phyloP scores from a whole-genome alignment of 164 flowering plant genomes.

The Macadamia integrifolia region DNA sequence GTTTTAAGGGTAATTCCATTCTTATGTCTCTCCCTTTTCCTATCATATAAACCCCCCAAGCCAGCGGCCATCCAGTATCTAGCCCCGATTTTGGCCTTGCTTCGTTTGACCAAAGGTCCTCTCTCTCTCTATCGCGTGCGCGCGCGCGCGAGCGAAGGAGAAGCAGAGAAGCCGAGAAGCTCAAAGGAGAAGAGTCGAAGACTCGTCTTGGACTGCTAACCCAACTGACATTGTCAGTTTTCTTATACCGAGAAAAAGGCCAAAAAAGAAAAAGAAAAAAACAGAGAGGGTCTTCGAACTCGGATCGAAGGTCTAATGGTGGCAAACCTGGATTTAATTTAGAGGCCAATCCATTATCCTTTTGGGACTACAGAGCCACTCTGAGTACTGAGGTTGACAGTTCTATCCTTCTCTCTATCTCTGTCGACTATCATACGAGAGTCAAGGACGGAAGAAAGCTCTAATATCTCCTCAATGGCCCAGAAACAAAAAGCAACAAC shows the following conservation, averaged over 20 bases:
- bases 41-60: conserved; percentile 4
- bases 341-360: neutral
- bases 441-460: neutral
- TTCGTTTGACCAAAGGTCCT: conserved; percentile 18
- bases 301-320: conserved; percentile 21
- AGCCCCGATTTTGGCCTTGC: neutral
- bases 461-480: conserved; percentile 6
- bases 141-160: too few relatives aligned
- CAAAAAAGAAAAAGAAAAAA: neutral
- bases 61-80: neutral
- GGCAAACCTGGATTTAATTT: neutral
- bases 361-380: neutral
- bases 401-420: too few relatives aligned
- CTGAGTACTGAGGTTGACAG: neutral
- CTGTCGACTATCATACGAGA: too few relatives aligned
- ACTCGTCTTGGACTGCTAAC: conserved; percentile 17
- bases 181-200: neutral
- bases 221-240: conserved; percentile 34
- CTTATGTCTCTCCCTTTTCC: too few relatives aligned
- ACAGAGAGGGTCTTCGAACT: neutral
- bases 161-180: too few relatives aligned
- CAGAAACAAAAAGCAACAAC: neutral
- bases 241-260: conserved; percentile 1
- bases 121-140: neutral
- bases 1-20: too few relatives aligned